These are phyloP conservation scores for Russula griseocarnosa DNA, from an alignment of 768 basidiomycete species.

Conservation along the genomic window DNA sequence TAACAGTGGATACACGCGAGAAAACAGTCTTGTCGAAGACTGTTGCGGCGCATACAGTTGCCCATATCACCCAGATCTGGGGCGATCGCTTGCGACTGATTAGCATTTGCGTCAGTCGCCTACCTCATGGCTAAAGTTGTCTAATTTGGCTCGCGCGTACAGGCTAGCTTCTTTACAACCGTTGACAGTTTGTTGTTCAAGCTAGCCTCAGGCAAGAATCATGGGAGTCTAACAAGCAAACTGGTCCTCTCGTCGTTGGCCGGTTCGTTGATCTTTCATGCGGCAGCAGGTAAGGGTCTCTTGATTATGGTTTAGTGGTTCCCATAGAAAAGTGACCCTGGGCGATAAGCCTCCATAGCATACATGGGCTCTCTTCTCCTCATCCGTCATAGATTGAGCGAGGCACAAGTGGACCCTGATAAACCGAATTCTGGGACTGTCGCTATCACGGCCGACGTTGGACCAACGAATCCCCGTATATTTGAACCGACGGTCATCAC, in stretches of 20 bases:
- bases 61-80: conserved; percentile 23
- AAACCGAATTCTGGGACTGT: conserved; percentile 5
- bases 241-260: conserved; percentile 16
- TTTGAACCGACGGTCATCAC: neutral
- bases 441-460: neutral
- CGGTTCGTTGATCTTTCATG: conserved; percentile 27
- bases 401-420: neutral
- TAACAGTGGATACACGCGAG: neutral
- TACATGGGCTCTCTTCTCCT: conserved; percentile 23
- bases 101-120: conserved; percentile 20
- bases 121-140: neutral
- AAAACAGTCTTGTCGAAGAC: neutral
- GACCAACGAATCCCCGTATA: neutral
- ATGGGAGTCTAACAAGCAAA: neutral
- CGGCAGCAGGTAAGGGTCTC: conserved; percentile 23
- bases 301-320: neutral
- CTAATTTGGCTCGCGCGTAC: neutral
- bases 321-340: neutral
- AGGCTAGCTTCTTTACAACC: conserved; percentile 27
- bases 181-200: conserved; percentile 21
- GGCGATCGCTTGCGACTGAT: conserved; percentile 21
- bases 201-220: neutral
- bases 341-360: conserved; percentile 21
- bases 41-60: conserved; percentile 3
- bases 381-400: conserved; percentile 20